Conservation (phyloP, 768 basidiomycete genomes). For the Nidularia pulvinata region DNA sequence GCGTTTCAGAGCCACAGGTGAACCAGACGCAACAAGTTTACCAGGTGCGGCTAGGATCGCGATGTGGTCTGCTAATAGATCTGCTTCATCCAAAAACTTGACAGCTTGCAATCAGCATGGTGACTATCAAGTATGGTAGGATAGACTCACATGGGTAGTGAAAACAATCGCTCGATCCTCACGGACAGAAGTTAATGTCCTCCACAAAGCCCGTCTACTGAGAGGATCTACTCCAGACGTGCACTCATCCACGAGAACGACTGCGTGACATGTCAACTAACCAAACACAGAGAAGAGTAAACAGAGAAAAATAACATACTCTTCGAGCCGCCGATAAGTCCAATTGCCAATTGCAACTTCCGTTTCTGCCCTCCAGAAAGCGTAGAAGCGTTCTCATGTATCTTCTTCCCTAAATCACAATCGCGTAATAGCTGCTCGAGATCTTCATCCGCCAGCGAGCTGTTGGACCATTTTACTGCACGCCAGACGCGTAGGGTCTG, state of each 20-base stretch:
- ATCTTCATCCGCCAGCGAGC: constrained; percentile 42
- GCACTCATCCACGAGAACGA: constrained; percentile 66
- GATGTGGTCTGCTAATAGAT: constrained; percentile 64
- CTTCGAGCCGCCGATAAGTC: constrained; percentile 74
- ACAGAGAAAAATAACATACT: constrained; percentile 33
- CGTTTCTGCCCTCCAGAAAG: constrained; percentile 83
- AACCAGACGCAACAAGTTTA: constrained; percentile 56
- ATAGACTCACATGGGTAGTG: constrained; percentile 67
- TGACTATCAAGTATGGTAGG: not conserved
- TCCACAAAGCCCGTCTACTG: constrained; percentile 78
- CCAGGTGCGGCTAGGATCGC: constrained; percentile 65
- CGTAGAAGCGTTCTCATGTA: constrained; percentile 61
- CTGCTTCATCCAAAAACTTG: constrained; percentile 65
- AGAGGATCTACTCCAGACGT: constrained; percentile 85
- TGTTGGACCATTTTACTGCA: constrained; percentile 56
- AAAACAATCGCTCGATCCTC: constrained; percentile 70
- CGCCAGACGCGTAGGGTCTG: constrained; percentile 75
- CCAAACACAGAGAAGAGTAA: constrained; percentile 1
- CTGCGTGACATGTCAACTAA: constrained; percentile 17
- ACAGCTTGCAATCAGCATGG: not conserved
- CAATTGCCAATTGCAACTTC: constrained; percentile 83
- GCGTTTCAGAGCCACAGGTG: constrained; percentile 61
- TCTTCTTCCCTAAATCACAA: constrained; percentile 71
- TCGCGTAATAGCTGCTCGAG: constrained; percentile 65
- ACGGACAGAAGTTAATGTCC: constrained; percentile 65